These are phyloP conservation scores for Penicillium concentricum DNA, from an alignment of 2,329 filamentous ascomycete genomes.

Conservation along the genomic window DNA sequence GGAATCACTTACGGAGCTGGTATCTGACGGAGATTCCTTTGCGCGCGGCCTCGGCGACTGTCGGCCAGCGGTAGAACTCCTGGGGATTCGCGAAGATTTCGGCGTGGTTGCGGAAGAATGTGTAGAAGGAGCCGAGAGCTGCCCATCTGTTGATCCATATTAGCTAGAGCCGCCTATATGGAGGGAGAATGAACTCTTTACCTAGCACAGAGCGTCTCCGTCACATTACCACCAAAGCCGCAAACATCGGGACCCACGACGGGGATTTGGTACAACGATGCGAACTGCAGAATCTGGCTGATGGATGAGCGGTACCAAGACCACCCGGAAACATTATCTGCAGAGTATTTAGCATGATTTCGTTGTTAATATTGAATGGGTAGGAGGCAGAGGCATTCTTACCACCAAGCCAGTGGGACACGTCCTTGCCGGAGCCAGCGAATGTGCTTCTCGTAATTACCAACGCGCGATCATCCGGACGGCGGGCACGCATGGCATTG, in stretches of 20 bases:
- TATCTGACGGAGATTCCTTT: conserved; percentile 73
- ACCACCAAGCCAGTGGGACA: conserved; percentile 13
- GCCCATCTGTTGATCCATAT: conserved; percentile 52
- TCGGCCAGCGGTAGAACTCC: conserved; percentile 69
- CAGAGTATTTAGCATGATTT: background rate
- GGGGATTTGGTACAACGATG: conserved; percentile 64
- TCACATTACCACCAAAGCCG: conserved; percentile 68
- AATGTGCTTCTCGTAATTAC: conserved; percentile 75
- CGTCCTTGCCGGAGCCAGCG: conserved; percentile 57
- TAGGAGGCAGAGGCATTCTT: background rate
- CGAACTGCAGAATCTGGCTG: conserved; percentile 58
- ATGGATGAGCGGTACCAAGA: conserved; percentile 56
- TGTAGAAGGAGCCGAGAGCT: conserved; percentile 66
- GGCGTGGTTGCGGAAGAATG: conserved; percentile 75
- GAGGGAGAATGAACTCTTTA: background rate
- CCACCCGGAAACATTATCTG: conserved; percentile 13
- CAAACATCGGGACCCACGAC: conserved; percentile 72
- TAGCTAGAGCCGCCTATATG: background rate
- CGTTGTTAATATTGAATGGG: background rate
- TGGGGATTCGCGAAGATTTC: conserved; percentile 54
- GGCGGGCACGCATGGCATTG: conserved; percentile 58
- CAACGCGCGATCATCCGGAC: conserved; percentile 63
- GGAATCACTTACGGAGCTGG: conserved; percentile 47
- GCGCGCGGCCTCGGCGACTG: conserved; percentile 62
- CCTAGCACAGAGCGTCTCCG: conserved; percentile 66